Evolutionary conservation across 768 basidiomycete genomes (phyloP).

Genomic region (Leccinum aurantiacum): DNA sequence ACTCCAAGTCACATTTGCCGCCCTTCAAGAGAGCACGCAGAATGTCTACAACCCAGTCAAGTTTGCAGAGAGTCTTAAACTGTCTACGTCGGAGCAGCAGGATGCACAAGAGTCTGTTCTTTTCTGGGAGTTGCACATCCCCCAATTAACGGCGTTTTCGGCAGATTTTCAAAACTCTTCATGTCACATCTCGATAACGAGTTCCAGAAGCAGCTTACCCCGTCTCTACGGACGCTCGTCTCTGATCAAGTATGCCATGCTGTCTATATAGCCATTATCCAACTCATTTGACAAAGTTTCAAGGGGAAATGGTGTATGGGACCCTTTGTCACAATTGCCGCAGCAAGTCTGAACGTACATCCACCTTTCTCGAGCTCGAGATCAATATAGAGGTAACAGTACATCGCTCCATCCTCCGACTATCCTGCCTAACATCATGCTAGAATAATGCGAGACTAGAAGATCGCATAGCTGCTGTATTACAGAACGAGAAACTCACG

Average conservation of each 20-base stretch:
- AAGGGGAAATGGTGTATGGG: constrained; percentile 80
- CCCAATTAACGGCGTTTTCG: constrained; percentile 6
- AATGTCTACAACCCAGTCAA: constrained; percentile 79
- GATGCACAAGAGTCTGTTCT: constrained; percentile 88
- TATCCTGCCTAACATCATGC: not conserved
- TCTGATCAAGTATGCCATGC: constrained; percentile 58
- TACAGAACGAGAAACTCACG: constrained; percentile 69
- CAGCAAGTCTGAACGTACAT: constrained; percentile 61
- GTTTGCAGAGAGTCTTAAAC: constrained; percentile 79
- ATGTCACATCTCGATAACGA: constrained; percentile 86
- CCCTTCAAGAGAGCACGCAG: constrained; percentile 71
- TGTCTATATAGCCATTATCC: not conserved
- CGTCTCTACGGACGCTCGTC: constrained; percentile 64
- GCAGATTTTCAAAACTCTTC: constrained; percentile 92
- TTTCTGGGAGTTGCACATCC: not conserved
- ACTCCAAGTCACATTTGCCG: constrained; percentile 79
- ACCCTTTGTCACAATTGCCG: constrained; percentile 75
- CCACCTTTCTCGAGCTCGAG: constrained; percentile 87
- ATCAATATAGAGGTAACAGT: constrained; percentile 68
- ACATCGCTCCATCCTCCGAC: not conserved
- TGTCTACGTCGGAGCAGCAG: constrained; percentile 86
- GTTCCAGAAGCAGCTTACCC: constrained; percentile 76
- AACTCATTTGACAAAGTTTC: constrained; percentile 56
- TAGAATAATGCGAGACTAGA: constrained; percentile 74
- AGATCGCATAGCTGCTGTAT: constrained; percentile 62